A percentile compares a stretch with the other conserved stretches of the same genome.
phyloP scores from a whole-genome alignment of 805 yeast genomes.

The Scheffersomyces coipomensis region DNA sequence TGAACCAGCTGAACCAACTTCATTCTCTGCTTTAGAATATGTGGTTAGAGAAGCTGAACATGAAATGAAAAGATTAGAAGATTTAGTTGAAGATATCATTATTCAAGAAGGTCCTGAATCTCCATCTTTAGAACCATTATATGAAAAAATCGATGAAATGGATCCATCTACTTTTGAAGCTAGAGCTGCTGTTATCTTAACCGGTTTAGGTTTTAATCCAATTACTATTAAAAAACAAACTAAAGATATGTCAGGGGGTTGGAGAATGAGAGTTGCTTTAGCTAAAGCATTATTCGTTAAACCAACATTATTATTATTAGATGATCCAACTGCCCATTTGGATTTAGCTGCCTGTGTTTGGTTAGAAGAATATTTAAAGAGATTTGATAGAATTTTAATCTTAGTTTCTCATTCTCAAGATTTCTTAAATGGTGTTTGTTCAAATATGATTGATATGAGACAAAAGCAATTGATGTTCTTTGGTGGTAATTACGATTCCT shows the following conservation, averaged over 20 bases:
- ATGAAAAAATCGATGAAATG: constrained; percentile 94
- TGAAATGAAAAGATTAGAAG: constrained; percentile 89
- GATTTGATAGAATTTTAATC: constrained; percentile 90
- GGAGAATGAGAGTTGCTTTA: constrained; percentile 99
- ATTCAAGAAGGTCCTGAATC: constrained; percentile 94
- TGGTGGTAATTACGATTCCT: constrained; percentile 99
- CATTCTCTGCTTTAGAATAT: constrained; percentile 88
- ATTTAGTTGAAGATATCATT: constrained; percentile 82
- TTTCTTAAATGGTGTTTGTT: constrained; percentile 98
- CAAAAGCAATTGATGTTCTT: constrained; percentile 66
- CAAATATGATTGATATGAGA: constrained; percentile 98
- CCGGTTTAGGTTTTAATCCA: constrained; percentile 95
- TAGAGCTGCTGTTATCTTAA: constrained; percentile 91
- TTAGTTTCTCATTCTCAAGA: constrained; percentile 98
- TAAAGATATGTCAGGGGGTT: constrained; percentile 99
- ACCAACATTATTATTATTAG: constrained; percentile 90
- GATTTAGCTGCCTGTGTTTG: constrained; percentile 99
- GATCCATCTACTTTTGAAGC: constrained; percentile 96
- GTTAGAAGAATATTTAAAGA: constrained; percentile 96
- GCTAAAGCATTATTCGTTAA: constrained; percentile 97
- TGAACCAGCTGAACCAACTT: constrained; percentile 97
- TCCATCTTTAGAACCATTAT: constrained; percentile 77
- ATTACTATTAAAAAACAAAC: constrained; percentile 88
- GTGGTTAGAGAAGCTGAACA: constrained; percentile 96
- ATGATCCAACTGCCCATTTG: constrained; percentile 99